Evolutionary conservation across 1,139 yeast genomes (phyloP).

Genomic region (Suhomyces atakaporum): DNA sequence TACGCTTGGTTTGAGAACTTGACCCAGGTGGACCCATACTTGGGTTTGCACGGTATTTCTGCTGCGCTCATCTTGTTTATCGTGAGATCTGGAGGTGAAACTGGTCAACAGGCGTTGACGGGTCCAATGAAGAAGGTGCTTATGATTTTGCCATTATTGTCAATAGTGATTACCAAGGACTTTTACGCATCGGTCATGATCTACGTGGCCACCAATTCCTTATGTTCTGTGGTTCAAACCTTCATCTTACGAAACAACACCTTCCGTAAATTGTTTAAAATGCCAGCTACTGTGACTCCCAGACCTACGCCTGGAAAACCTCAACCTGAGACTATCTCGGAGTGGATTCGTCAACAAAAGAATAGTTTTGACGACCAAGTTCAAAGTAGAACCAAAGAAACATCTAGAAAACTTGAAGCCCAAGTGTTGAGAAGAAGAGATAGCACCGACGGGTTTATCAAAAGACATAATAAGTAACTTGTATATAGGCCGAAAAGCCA

Average conservation of each 20-base stretch:
- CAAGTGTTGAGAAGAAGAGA: slow-evolving; percentile 39
- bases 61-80: slow-evolving; percentile 78
- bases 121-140: slow-evolving; percentile 73
- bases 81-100: slow-evolving; percentile 87
- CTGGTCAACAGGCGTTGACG: slow-evolving; percentile 70
- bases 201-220: slow-evolving; percentile 81
- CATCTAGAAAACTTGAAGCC: slow-evolving; percentile 42
- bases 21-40: slow-evolving; percentile 84
- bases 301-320: slow-evolving; percentile 30
- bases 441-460: slow-evolving; percentile 39
- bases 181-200: slow-evolving; percentile 83
- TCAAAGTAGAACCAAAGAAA: slow-evolving; percentile 36
- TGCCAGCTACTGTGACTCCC: slow-evolving; percentile 66
- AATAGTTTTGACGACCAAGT: slow-evolving; percentile 36
- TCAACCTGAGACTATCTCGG: slow-evolving; percentile 36
- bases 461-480: slow-evolving; percentile 35
- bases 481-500: too few species aligned
- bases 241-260: slow-evolving; percentile 56
- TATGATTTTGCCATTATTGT: slow-evolving; percentile 66
- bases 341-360: slow-evolving; percentile 41
- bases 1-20: slow-evolving; percentile 80
- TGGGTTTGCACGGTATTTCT: slow-evolving; percentile 82
- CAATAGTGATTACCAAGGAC: slow-evolving; percentile 83
- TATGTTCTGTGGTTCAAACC: slow-evolving; percentile 73
- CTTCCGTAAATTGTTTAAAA: slow-evolving; percentile 59